Percentiles rank a stretch among this genome's conserved stretches.
phyloP scores from a whole-genome alignment of 306 rosid species.

The Cicer cuneatum region DNA sequence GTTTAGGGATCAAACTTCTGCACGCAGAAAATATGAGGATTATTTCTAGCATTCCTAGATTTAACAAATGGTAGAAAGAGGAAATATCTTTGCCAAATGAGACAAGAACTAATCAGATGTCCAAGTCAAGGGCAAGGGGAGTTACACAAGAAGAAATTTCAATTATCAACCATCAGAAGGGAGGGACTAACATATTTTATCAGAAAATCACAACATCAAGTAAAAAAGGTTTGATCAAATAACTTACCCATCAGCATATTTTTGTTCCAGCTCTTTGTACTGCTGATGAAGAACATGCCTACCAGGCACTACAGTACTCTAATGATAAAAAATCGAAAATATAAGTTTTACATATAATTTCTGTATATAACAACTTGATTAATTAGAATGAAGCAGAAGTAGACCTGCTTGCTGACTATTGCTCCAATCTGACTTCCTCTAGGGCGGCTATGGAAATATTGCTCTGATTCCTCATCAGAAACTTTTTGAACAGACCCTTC shows the following conservation, averaged over 20 bases:
- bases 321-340: constrained; percentile 46
- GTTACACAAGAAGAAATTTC: constrained; percentile 9
- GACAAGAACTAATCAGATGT: constrained; percentile 23
- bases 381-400: constrained; percentile 42
- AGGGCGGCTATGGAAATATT: constrained; percentile 96
- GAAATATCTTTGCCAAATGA: constrained; percentile 34
- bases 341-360: constrained; percentile 33
- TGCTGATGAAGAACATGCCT: constrained; percentile 77
- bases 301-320: constrained; percentile 85
- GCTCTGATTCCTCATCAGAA: constrained; percentile 86
- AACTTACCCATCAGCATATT: constrained; percentile 85
- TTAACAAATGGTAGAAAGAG: constrained; percentile 40
- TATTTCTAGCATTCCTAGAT: constrained; percentile 33
- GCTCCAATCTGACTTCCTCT: constrained; percentile 98
- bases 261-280: constrained; percentile 74
- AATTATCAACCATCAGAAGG: constrained; percentile 29
- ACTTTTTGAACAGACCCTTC: constrained; percentile 89
- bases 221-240: constrained; percentile 30
- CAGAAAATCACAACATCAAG: constrained; percentile 28
- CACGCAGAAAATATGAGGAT: constrained; percentile 45
- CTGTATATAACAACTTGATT: constrained; percentile 12
- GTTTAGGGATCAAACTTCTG: constrained; percentile 90
- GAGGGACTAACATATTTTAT: constrained; percentile 18
- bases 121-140: constrained; percentile 31
- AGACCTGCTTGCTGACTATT: constrained; percentile 94